Conservation (phyloP, 2,329 filamentous ascomycete genomes). For the Geosmithia flava region DNA sequence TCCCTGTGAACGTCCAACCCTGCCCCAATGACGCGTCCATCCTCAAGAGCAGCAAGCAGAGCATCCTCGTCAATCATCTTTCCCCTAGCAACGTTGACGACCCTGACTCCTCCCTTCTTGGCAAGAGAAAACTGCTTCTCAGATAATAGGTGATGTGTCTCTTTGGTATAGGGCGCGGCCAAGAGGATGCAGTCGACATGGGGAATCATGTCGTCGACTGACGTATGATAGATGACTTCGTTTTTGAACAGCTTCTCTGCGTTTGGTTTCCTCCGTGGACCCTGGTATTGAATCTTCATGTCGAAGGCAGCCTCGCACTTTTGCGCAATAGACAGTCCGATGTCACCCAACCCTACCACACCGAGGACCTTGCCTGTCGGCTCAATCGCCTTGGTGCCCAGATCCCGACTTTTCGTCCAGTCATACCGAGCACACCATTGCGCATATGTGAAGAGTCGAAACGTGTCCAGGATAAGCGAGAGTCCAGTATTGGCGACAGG, state of each 20-base stretch:
- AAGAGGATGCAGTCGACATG: constrained; percentile 22
- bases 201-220: constrained; percentile 23
- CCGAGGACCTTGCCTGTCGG: constrained; percentile 26
- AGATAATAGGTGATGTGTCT: constrained; percentile 7
- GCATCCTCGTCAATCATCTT: constrained; percentile 9
- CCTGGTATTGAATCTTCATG: constrained; percentile 26
- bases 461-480: constrained; percentile 14
- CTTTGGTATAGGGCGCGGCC: constrained; percentile 7
- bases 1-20: constrained; percentile 9
- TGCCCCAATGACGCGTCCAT: constrained; percentile 4
- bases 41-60: constrained; percentile 6
- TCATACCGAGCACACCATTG: constrained; percentile 21
- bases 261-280: constrained; percentile 13
- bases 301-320: constrained; percentile 17
- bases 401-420: constrained; percentile 16
- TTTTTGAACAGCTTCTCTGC: constrained; percentile 17
- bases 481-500: constrained; percentile 34
- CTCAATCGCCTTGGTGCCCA: constrained; percentile 19
- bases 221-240: constrained; percentile 18
- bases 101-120: constrained; percentile 7
- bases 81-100: constrained; percentile 9
- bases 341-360: constrained; percentile 30
- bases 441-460: constrained; percentile 28
- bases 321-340: constrained; percentile 13
- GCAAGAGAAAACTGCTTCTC: constrained; percentile 1